Conservation (phyloP, 345 rosid genomes). For the Erodium maritimum region DNA sequence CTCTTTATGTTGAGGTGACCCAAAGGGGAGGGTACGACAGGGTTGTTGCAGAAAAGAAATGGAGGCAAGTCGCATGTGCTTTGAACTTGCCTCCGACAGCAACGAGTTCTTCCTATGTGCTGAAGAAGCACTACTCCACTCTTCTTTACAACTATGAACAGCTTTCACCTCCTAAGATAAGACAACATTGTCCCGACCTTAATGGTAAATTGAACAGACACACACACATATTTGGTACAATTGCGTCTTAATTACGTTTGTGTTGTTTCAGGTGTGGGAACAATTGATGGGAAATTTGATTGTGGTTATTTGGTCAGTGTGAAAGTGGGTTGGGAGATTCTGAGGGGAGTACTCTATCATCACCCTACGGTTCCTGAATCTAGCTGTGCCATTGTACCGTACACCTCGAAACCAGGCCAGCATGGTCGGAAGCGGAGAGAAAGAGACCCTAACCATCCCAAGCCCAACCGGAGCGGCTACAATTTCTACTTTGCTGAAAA, state of each 20-base stretch:
- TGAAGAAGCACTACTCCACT: slow-evolving; percentile 71
- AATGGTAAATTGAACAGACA: too few species aligned
- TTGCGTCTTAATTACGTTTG: too few species aligned
- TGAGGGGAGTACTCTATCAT: slow-evolving; percentile 76
- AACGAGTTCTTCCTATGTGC: slow-evolving; percentile 88
- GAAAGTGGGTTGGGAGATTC: slow-evolving; percentile 60
- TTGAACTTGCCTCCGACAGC: slow-evolving; percentile 80
- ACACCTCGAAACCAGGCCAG: slow-evolving; percentile 3
- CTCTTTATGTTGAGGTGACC: slow-evolving; percentile 78
- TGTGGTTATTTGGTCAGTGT: slow-evolving; percentile 78
- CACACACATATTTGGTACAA: too few species aligned
- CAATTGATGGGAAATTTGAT: slow-evolving; percentile 82
- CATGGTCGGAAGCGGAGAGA: slow-evolving; percentile 35
- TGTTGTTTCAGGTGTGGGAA: slow-evolving; percentile 42
- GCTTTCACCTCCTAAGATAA: too few species aligned
- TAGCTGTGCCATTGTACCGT: slow-evolving; percentile 26
- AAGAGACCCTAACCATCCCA: slow-evolving; percentile 76
- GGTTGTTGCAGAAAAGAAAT: slow-evolving; percentile 95
- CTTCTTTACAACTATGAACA: slow-evolving; percentile 88
- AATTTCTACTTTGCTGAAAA: slow-evolving; percentile 91
- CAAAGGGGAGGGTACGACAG: slow-evolving; percentile 81
- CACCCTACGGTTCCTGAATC: slow-evolving; percentile 9
- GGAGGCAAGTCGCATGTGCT: slow-evolving; percentile 94
- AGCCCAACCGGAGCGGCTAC: slow-evolving; percentile 92
- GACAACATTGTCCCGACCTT: too few species aligned